Evolutionary conservation across 2,329 filamentous ascomycete genomes (phyloP).

Genomic region (Fusarium equiseti): DNA sequence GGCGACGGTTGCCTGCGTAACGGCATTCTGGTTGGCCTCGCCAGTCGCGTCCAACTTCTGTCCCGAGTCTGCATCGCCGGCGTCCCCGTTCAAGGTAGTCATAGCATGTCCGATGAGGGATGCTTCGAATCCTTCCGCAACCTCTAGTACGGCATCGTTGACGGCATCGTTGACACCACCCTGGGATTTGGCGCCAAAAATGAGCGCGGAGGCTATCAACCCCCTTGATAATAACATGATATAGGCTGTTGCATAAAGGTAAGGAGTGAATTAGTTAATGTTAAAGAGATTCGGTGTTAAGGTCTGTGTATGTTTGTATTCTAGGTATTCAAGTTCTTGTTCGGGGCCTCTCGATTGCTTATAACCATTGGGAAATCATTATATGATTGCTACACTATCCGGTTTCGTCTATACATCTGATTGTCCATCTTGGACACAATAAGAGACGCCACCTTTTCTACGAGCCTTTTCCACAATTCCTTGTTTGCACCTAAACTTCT

Average conservation of each 20-base stretch:
- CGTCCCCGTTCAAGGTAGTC: slow-evolving; percentile 16
- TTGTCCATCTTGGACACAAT: neutral
- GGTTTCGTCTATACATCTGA: slow-evolving; percentile 13
- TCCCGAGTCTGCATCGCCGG: neutral
- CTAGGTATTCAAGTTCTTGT: neutral
- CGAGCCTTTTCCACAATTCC: neutral
- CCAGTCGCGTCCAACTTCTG: neutral
- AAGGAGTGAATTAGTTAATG: slow-evolving; percentile 15
- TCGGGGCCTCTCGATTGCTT: slow-evolving; percentile 13
- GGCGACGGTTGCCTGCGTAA: slow-evolving; percentile 11
- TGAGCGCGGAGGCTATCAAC: slow-evolving; percentile 33
- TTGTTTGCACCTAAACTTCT: slow-evolving; percentile 20
- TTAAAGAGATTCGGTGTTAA: slow-evolving; percentile 10
- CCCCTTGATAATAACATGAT: slow-evolving; percentile 38
- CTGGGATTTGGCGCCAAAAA: slow-evolving; percentile 28
- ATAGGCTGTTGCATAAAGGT: slow-evolving; percentile 32
- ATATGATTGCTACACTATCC: neutral
- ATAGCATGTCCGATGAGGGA: slow-evolving; percentile 24
- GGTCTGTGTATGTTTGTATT: too few relatives aligned
- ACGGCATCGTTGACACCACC: slow-evolving; percentile 17
- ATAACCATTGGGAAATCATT: slow-evolving; percentile 13
- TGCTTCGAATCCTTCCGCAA: slow-evolving; percentile 24
- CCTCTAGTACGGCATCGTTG: slow-evolving; percentile 1
- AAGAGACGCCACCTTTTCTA: slow-evolving; percentile 26
- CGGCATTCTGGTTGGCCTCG: neutral